Percentiles rank a stretch among this genome's conserved stretches.
Conservation (phyloP, 148 eudicot genomes). For the Polygonum aviculare region DNA sequence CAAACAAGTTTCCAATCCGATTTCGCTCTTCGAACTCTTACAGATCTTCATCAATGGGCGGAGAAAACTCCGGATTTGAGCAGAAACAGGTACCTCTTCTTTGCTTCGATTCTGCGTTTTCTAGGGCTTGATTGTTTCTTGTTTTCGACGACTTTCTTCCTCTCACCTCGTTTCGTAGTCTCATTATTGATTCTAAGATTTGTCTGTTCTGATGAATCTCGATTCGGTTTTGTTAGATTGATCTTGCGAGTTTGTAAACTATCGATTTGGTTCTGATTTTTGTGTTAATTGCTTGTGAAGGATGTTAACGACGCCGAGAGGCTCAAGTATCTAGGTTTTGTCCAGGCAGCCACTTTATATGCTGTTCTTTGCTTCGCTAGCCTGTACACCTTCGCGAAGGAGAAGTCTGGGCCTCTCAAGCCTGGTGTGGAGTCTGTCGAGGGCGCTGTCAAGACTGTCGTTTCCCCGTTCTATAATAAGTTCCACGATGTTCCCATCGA, state of each 20-base stretch:
- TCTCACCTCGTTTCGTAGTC: neutral
- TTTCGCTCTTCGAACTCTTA: neutral
- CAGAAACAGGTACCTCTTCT: neutral
- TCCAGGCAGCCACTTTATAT: constrained; percentile 51
- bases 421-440: constrained; percentile 79
- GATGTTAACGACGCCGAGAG: constrained; percentile 46
- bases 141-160: neutral
- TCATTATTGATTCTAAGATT: too few species aligned
- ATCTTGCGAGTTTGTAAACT: neutral
- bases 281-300: constrained; percentile 16
- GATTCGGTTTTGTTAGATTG: neutral
- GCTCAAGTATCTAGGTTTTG: constrained; percentile 72
- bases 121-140: neutral
- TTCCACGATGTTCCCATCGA: constrained; percentile 66
- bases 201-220: too few species aligned
- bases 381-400: constrained; percentile 73
- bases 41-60: constrained; percentile 6
- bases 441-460: constrained; percentile 81
- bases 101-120: neutral
- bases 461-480: constrained; percentile 76
- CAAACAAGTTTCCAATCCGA: neutral
- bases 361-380: constrained; percentile 54
- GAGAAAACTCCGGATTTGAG: neutral
- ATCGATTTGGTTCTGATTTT: neutral
- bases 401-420: constrained; percentile 81